Evolutionary conservation across 2,329 filamentous ascomycete species (phyloP).

Genomic region (Sporothrix sp.): DNA sequence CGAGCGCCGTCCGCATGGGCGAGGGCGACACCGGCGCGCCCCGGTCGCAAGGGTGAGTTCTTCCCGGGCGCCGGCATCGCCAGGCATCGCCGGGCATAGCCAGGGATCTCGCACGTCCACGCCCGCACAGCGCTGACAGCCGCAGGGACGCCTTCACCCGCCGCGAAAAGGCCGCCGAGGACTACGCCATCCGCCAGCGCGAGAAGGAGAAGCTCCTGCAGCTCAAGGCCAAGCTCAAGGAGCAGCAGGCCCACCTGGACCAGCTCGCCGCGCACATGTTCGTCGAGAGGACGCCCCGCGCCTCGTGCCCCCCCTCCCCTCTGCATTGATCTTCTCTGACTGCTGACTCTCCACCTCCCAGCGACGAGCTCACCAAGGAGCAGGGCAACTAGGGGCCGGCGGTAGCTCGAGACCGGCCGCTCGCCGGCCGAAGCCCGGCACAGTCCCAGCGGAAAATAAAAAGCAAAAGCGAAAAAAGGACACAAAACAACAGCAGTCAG

Average conservation of each 20-base stretch:
- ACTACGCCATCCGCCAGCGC: constrained; percentile 73
- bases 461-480: too few species aligned
- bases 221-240: constrained; percentile 61
- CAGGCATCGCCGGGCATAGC: too few species aligned
- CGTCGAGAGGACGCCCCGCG: constrained; percentile 26
- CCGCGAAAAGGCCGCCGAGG: constrained; percentile 81
- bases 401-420: too few species aligned
- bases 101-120: too few species aligned
- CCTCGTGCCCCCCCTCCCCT: too few species aligned
- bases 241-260: constrained; percentile 75
- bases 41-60: too few species aligned
- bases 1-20: constrained; percentile 51
- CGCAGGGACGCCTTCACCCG: constrained; percentile 81
- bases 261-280: constrained; percentile 83
- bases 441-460: too few species aligned
- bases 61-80: too few species aligned
- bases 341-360: constrained; percentile 27
- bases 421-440: too few species aligned
- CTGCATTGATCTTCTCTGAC: too few species aligned
- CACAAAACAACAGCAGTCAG: too few species aligned
- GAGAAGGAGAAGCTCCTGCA: constrained; percentile 82
- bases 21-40: constrained; percentile 61
- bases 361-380: constrained; percentile 66
- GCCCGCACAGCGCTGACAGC: background rate
- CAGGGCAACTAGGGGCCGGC: constrained; percentile 60